phyloP scores from a whole-genome alignment of 768 basidiomycete species.

The Ramaria sp. region DNA sequence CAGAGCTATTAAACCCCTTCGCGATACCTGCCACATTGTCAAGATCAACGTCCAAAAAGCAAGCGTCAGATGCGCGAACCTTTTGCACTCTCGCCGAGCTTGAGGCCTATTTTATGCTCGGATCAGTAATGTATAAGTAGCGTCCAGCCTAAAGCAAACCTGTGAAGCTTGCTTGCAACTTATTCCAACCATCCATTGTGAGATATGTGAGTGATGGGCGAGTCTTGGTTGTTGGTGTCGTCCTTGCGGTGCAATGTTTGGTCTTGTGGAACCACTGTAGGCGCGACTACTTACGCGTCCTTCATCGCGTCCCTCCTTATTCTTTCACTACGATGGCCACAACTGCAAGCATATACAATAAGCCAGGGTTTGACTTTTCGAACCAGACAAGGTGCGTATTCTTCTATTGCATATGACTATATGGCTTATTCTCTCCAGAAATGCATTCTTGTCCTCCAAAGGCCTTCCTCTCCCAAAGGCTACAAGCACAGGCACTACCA shows the following conservation, averaged over 20 bases:
- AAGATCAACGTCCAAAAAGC: background rate
- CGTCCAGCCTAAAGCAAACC: background rate
- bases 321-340: slow-evolving; percentile 27
- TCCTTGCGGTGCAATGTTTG: background rate
- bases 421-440: slow-evolving; percentile 30
- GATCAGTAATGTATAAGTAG: background rate
- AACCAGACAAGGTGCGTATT: slow-evolving; percentile 51
- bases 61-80: background rate
- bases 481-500: slow-evolving; percentile 92
- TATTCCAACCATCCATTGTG: slow-evolving; percentile 50
- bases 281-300: slow-evolving; percentile 9
- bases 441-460: slow-evolving; percentile 58
- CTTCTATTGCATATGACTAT: background rate
- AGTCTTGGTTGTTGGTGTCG: background rate
- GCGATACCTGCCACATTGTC: slow-evolving; percentile 36
- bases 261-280: background rate
- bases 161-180: slow-evolving; percentile 51
- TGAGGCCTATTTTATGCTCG: slow-evolving; percentile 29
- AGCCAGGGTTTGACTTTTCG: slow-evolving; percentile 68
- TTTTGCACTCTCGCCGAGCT: slow-evolving; percentile 64
- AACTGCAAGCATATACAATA: slow-evolving; percentile 34
- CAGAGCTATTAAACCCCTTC: slow-evolving; percentile 71
- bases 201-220: background rate
- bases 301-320: background rate
- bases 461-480: slow-evolving; percentile 72